These are phyloP conservation scores for Neoarthrinium moseri DNA, from an alignment of 2,329 filamentous ascomycete species.

Conservation along the genomic window DNA sequence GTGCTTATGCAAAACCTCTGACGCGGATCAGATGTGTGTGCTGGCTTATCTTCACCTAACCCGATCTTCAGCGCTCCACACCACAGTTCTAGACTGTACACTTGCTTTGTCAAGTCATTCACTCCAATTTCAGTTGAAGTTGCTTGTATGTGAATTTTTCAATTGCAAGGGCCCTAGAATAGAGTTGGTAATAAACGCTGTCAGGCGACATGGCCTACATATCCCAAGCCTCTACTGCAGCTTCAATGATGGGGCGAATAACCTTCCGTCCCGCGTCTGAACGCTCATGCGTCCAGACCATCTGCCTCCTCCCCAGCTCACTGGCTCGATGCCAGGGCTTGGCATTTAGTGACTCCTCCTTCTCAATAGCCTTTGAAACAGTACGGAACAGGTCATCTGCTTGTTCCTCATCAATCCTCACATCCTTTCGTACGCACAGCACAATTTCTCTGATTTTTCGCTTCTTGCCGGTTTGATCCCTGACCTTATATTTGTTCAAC, in stretches of 20 bases:
- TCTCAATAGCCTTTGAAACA: conserved; percentile 39
- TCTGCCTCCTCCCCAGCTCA: conserved; percentile 40
- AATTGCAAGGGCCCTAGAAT: no score
- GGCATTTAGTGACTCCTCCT: conserved; percentile 32
- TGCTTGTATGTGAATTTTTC: no score
- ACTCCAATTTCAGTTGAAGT: no score
- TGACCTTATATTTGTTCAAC: conserved; percentile 44
- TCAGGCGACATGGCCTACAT: no score
- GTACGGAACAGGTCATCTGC: conserved; percentile 39
- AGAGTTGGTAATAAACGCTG: no score
- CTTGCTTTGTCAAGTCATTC: no score
- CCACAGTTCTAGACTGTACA: no score
- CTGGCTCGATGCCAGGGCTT: conserved; percentile 40
- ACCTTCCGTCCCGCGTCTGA: conserved; percentile 39
- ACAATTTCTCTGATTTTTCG: conserved; percentile 45
- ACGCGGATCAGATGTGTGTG: no score
- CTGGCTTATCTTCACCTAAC: no score
- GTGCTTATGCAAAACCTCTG: no score
- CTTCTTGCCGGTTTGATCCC: conserved; percentile 35
- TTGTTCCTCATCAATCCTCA: conserved; percentile 40
- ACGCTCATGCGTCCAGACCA: conserved; percentile 41
- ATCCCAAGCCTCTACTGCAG: conserved; percentile 39
- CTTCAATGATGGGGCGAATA: conserved; percentile 42
- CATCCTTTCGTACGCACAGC: conserved; percentile 41
- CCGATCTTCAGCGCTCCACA: no score